Percentiles rank a stretch among this genome's conserved stretches.
Conservation (phyloP, 352 stramenopile genomes). For the Phytophthora parvispora region DNA sequence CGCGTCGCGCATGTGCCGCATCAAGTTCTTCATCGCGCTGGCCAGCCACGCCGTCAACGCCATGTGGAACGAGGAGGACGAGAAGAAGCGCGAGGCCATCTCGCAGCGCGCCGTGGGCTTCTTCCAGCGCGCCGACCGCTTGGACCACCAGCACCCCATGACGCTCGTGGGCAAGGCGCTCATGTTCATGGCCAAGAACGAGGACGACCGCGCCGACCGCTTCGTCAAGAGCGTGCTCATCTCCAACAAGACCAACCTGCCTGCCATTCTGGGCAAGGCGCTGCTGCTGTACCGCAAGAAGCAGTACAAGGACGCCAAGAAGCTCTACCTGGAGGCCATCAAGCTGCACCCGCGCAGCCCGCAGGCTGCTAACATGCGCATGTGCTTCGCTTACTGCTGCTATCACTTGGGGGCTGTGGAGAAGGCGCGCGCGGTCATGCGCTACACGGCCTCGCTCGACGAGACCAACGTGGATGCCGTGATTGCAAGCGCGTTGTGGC, state of each 20-base stretch:
- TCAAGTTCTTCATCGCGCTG: conserved; percentile 92
- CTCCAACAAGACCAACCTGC: conserved; percentile 89
- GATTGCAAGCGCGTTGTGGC: conserved; percentile 95
- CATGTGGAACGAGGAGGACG: conserved; percentile 93
- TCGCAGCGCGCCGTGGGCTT: conserved; percentile 85
- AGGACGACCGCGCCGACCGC: conserved; percentile 91
- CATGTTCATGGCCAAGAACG: conserved; percentile 95
- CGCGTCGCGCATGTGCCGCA: conserved; percentile 83
- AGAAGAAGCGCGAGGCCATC: conserved; percentile 87
- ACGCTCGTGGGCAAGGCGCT: conserved; percentile 93
- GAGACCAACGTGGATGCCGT: conserved; percentile 96
- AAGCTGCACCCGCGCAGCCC: conserved; percentile 93
- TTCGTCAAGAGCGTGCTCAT: conserved; percentile 95
- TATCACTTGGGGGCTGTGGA: conserved; percentile 95
- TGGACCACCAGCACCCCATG: conserved; percentile 92
- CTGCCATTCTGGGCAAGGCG: conserved; percentile 88
- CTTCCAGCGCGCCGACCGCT: conserved; percentile 89
- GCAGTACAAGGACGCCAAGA: conserved; percentile 92
- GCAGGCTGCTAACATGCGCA: conserved; percentile 93
- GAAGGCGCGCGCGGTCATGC: conserved; percentile 88
- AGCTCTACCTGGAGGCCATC: conserved; percentile 96
- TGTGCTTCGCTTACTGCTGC: conserved; percentile 97
- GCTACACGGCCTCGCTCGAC: conserved; percentile 85
- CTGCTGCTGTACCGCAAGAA: conserved; percentile 91
- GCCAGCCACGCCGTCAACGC: conserved; percentile 88